A percentile compares a stretch with the other conserved stretches of the same genome.
phyloP scores from a whole-genome alignment of 2,329 filamentous ascomycete genomes.

The Fusarium sp. region DNA sequence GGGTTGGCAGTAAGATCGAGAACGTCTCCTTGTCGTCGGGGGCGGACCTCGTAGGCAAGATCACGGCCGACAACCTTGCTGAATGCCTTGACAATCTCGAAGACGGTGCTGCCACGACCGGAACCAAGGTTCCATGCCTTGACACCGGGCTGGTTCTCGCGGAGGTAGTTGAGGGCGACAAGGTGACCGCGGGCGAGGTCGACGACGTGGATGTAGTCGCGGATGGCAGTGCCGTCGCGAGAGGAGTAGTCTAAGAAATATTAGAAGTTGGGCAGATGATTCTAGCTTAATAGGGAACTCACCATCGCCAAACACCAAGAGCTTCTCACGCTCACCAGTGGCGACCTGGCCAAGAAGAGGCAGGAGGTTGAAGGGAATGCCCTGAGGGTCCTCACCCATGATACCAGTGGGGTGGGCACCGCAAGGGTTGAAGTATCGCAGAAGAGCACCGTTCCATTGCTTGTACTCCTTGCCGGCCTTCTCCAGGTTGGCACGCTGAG shows the following conservation, averaged over 20 bases:
- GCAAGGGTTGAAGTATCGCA: slow-evolving; percentile 98
- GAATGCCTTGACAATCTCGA: slow-evolving; percentile 98
- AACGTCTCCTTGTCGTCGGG: slow-evolving; percentile 87
- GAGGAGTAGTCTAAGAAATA: slow-evolving; percentile 81
- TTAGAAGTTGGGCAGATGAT: slow-evolving; percentile 31
- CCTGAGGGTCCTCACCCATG: slow-evolving; percentile 98
- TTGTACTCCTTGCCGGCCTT: slow-evolving; percentile 83
- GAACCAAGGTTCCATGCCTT: slow-evolving; percentile 98
- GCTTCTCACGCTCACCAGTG: slow-evolving; percentile 92
- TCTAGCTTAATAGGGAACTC: slow-evolving; percentile 50
- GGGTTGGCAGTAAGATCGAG: slow-evolving; percentile 95
- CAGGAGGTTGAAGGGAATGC: slow-evolving; percentile 94
- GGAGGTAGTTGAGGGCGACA: slow-evolving; percentile 89
- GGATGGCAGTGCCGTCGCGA: slow-evolving; percentile 91
- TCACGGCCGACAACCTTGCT: slow-evolving; percentile 86
- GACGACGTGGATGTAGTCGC: slow-evolving; percentile 97
- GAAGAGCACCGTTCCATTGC: slow-evolving; percentile 91
- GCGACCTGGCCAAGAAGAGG: slow-evolving; percentile 96
- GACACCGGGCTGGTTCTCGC: slow-evolving; percentile 85
- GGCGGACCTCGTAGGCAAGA: slow-evolving; percentile 87
- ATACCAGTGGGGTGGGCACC: slow-evolving; percentile 94
- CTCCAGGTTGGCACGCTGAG: slow-evolving; percentile 83
- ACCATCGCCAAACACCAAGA: slow-evolving; percentile 95
- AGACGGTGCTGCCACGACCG: slow-evolving; percentile 93
- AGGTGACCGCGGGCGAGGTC: slow-evolving; percentile 90